Evolutionary conservation across 495 filamentous ascomycete species (phyloP), one percentile per base, ranked within the genome.

Genomic region (Penicillium robsamsonii): DNA sequence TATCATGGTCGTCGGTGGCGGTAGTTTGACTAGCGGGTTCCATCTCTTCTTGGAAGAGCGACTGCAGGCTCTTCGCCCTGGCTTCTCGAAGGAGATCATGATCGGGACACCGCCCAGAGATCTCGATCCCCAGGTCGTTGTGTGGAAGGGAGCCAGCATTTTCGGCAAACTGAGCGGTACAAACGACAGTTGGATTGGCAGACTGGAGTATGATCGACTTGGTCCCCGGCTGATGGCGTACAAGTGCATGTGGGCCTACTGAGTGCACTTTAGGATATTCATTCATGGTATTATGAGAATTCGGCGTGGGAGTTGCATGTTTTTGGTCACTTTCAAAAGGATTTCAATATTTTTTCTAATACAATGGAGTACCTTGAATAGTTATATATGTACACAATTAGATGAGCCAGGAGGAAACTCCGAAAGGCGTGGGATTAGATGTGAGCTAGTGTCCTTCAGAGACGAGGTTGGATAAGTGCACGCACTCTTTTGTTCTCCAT

Each of bases 131-230:
- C 91, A 96, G 68, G 92, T 96, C 6, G 89, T 97, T 30, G 87
- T 88, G 7, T 98, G 94, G 94, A 98, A 98, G 79, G 94, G 94
- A 2, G 95, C 89, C 4, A 96, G 92, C 64, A 90, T 98, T 27
- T 98, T 97, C 78, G 92, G 90, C n/a, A 93, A 96, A 74, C 75
- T 98, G 67, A 81, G 72, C 56, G 75, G 78, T 29, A 90, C 88
- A 10, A 96, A 97, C 71, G 95, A 98, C 73, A 91, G 86, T 70
- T 97, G 94, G 94, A 91, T 97, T 60, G 87, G 87, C 1, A 79
- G 83, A 52, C 75, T 86, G 53, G 94, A 97, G 74, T 97, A 95
- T 73, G 91, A 97, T 69, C 83, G 90, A 58, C 70, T 96, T 41
- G 92, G 94, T 37, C 81, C 81, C 35, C 82, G 94, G 60, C 72